Evolutionary conservation across 495 filamentous ascomycete genomes (phyloP).

Genomic region (Penicillium tannophilum): DNA sequence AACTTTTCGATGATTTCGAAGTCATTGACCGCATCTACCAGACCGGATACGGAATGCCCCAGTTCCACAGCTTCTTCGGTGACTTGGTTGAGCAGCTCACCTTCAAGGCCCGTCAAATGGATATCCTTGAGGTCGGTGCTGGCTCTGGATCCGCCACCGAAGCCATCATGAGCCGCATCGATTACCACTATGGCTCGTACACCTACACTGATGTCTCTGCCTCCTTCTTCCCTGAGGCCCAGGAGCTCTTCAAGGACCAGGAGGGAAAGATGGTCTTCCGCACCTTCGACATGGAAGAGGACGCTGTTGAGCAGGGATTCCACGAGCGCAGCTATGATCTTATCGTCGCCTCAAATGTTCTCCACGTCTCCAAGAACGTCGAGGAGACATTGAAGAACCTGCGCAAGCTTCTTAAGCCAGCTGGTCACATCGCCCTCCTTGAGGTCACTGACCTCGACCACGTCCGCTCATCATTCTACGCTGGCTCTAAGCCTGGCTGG

Average conservation of each 20-base stretch:
- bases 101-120: background rate
- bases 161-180: background rate
- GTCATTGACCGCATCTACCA: background rate
- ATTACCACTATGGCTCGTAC: background rate
- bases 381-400: background rate
- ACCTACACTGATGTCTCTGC: conserved; percentile 5
- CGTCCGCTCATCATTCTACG: conserved; percentile 21
- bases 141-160: background rate
- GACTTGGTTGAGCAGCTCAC: conserved; percentile 1
- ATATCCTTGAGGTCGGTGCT: conserved; percentile 1
- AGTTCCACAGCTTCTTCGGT: background rate
- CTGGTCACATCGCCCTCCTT: conserved; percentile 25
- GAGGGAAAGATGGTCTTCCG: conserved; percentile 44
- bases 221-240: background rate
- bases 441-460: conserved; percentile 41
- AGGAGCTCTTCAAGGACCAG: conserved; percentile 11
- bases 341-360: background rate
- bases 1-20: background rate
- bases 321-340: background rate
- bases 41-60: background rate
- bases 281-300: conserved; percentile 17
- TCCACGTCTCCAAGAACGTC: background rate
- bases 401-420: conserved; percentile 15
- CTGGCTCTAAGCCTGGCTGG: conserved; percentile 30
- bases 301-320: background rate